Evolutionary conservation across 2,329 filamentous ascomycete species (phyloP).

Genomic region (Fusarium sp.): DNA sequence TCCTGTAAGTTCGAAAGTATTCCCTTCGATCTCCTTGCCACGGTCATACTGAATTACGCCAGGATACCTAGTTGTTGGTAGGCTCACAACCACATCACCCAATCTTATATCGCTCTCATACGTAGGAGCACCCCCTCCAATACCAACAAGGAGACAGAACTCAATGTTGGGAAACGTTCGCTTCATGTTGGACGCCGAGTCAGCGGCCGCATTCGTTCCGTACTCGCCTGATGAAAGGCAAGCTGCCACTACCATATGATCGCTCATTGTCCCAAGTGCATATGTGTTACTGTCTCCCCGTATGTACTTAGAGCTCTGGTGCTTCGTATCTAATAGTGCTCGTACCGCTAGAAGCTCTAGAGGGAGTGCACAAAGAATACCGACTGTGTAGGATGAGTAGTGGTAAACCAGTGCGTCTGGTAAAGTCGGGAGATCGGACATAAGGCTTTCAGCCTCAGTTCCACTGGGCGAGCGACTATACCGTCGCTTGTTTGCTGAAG

Average conservation of each 20-base stretch:
- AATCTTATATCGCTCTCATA: background rate
- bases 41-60: background rate
- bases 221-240: background rate
- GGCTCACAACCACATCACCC: background rate
- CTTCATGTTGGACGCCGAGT: background rate
- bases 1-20: background rate
- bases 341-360: background rate
- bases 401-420: background rate
- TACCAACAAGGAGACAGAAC: background rate
- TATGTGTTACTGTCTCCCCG: background rate
- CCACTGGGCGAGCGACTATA: background rate
- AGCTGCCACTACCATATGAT: background rate
- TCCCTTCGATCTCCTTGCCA: background rate
- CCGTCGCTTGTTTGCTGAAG: no score
- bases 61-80: background rate
- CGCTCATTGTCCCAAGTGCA: background rate
- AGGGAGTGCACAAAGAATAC: background rate
- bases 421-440: background rate
- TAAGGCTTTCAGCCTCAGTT: background rate
- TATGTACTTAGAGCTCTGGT: rapidly evolving
- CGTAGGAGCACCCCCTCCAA: no score
- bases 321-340: background rate
- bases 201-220: background rate
- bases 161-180: background rate
- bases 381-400: background rate